Conservation (phyloP, 768 basidiomycete genomes). For the Russula lepida region DNA sequence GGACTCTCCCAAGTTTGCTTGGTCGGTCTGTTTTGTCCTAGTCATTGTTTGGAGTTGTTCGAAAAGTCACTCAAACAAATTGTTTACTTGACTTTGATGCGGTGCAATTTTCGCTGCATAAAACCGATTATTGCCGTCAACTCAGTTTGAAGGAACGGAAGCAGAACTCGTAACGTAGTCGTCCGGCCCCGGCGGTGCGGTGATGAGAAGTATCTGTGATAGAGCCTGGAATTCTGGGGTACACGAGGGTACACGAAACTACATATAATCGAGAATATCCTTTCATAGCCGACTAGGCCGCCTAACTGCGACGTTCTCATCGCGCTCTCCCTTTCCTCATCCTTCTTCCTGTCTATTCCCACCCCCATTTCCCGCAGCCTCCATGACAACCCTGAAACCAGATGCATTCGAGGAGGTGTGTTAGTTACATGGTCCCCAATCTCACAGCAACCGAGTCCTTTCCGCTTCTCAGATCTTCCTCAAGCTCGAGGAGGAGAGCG, state of each 20-base stretch:
- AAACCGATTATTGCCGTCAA: not conserved
- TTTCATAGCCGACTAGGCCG: slow-evolving; percentile 1
- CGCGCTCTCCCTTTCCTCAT: not conserved
- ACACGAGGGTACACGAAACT: slow-evolving; percentile 5
- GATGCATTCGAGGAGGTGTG: slow-evolving; percentile 21
- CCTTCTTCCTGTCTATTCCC: slow-evolving; percentile 1
- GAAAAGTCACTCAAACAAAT: not conserved
- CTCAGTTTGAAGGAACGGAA: slow-evolving; percentile 13
- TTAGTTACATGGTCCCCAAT: not conserved
- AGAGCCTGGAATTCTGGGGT: slow-evolving; percentile 12
- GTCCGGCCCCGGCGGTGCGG: slow-evolving; percentile 12
- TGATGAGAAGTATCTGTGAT: slow-evolving; percentile 16
- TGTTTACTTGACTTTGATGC: not conserved
- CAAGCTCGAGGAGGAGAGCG: slow-evolving; percentile 49
- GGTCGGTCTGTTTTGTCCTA: not conserved
- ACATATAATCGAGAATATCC: slow-evolving; percentile 11
- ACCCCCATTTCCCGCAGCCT: not conserved
- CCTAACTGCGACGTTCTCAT: slow-evolving; percentile 8
- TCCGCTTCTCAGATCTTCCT: slow-evolving; percentile 41
- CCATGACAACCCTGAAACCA: slow-evolving; percentile 12
- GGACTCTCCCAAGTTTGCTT: not conserved
- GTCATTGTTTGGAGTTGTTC: not conserved
- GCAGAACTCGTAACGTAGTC: slow-evolving; percentile 13
- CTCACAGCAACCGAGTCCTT: not conserved
- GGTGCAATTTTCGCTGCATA: not conserved